Conservation (phyloP, 345 rosid genomes). For the Moringa oleifera region DNA sequence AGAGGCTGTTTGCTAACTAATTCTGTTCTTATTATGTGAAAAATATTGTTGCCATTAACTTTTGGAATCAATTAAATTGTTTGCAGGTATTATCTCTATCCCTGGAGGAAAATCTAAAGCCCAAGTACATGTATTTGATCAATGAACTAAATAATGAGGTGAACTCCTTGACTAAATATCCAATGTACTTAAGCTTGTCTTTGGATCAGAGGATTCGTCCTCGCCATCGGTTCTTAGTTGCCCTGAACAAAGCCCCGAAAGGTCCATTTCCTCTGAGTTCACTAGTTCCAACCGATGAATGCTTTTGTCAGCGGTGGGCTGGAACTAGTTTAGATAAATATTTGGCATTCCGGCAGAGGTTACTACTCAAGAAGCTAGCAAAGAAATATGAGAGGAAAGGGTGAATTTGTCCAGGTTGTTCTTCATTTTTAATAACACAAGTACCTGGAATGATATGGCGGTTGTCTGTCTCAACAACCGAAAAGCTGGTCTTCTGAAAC, state of each 20-base stretch:
- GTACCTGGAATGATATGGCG: neutral
- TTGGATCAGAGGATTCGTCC: constrained; percentile 93
- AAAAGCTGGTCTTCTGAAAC: neutral
- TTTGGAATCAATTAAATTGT: constrained; percentile 3
- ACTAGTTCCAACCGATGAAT: constrained; percentile 77
- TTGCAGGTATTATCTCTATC: constrained; percentile 86
- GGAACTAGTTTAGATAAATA: constrained; percentile 78
- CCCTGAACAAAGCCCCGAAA: constrained; percentile 84
- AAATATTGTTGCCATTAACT: constrained; percentile 1
- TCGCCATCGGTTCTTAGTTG: constrained; percentile 80
- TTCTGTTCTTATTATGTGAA: neutral
- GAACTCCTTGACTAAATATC: constrained; percentile 74
- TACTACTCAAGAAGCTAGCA: constrained; percentile 65
- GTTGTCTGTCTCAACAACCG: neutral
- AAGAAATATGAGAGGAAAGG: constrained; percentile 56
- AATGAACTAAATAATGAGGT: constrained; percentile 80
- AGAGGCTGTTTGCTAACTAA: neutral
- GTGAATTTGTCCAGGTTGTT: constrained; percentile 11
- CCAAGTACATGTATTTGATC: constrained; percentile 80
- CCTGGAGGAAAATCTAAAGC: constrained; percentile 87
- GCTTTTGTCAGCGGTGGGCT: constrained; percentile 86
- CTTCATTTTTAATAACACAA: neutral
- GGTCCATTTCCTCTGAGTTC: constrained; percentile 95
- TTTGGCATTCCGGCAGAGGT: constrained; percentile 71
- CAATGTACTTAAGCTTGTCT: constrained; percentile 85